phyloP scores from a whole-genome alignment of 2,329 filamentous ascomycete species.

The Emergomyces africanus region DNA sequence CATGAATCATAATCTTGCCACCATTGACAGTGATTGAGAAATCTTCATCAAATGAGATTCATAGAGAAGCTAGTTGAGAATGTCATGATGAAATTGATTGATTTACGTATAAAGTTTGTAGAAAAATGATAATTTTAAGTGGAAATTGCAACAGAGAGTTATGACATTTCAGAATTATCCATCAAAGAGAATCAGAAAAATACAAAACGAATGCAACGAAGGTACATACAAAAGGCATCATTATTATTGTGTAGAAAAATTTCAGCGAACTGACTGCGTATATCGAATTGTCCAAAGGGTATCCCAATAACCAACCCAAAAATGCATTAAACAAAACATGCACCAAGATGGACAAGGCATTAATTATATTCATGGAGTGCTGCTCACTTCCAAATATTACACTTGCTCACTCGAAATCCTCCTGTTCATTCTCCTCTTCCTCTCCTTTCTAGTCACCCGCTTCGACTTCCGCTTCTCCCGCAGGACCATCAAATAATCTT shows the following conservation, averaged over 20 bases:
- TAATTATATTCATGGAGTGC: not conserved
- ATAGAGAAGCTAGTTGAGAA: no score
- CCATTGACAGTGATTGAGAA: no score
- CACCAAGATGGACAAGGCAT: not conserved
- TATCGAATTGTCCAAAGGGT: not conserved
- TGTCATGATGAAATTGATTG: no score
- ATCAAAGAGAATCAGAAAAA: not conserved
- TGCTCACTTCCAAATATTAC: not conserved
- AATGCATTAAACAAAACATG: not conserved
- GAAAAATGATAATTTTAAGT: no score
- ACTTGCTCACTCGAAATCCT: not conserved
- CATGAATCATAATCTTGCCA: no score
- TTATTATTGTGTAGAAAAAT: no score
- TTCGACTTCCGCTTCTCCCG: not conserved
- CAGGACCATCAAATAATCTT: not conserved
- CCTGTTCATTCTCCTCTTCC: not conserved
- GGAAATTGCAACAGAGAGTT: no score
- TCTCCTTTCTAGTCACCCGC: not conserved
- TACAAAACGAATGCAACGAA: not conserved
- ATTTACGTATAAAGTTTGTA: no score
- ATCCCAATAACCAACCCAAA: not conserved
- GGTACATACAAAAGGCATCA: not conserved
- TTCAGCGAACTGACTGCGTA: not conserved
- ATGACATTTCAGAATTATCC: not conserved
- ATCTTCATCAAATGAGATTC: no score